Evolutionary conservation across 768 basidiomycete genomes (phyloP).

Genomic region (Phanerochaete carnosa): DNA sequence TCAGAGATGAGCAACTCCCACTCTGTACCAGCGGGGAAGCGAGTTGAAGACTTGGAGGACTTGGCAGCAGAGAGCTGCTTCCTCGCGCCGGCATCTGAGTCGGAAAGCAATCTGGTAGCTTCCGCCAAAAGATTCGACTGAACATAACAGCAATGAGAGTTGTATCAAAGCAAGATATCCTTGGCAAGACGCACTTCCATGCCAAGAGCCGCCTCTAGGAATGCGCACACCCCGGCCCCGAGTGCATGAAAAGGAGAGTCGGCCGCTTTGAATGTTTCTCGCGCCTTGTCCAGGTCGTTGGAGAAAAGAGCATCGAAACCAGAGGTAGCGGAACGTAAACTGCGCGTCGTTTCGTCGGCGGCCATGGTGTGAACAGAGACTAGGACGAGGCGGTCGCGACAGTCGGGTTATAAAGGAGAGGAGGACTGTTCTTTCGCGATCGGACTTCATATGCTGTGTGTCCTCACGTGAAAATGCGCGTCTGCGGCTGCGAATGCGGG

Average conservation of each 20-base stretch:
- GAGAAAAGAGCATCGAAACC: slow-evolving; percentile 71
- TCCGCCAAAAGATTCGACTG: slow-evolving; percentile 62
- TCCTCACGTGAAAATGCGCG: background rate
- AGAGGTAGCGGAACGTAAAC: slow-evolving; percentile 32
- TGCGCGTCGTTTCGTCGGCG: slow-evolving; percentile 25
- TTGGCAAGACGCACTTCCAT: slow-evolving; percentile 55
- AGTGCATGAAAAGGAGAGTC: slow-evolving; percentile 71
- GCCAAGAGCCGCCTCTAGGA: slow-evolving; percentile 76
- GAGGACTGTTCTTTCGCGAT: background rate
- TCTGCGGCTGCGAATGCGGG: background rate
- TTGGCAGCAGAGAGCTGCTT: slow-evolving; percentile 42
- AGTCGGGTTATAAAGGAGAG: background rate
- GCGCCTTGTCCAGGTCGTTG: slow-evolving; percentile 59
- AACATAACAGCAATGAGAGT: background rate
- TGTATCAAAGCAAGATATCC: background rate
- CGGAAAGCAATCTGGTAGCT: slow-evolving; percentile 51
- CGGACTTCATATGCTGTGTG: background rate
- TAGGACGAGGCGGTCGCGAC: background rate
- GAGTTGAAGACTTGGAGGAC: slow-evolving; percentile 28
- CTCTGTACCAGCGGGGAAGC: slow-evolving; percentile 63
- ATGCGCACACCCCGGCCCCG: slow-evolving; percentile 68
- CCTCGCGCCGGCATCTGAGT: slow-evolving; percentile 60
- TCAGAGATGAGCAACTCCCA: slow-evolving; percentile 79
- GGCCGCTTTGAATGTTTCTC: slow-evolving; percentile 42
- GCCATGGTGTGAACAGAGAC: background rate